Evolutionary conservation across 345 rosid species (phyloP).

Genomic region (Eucalyptus sideroxylon): DNA sequence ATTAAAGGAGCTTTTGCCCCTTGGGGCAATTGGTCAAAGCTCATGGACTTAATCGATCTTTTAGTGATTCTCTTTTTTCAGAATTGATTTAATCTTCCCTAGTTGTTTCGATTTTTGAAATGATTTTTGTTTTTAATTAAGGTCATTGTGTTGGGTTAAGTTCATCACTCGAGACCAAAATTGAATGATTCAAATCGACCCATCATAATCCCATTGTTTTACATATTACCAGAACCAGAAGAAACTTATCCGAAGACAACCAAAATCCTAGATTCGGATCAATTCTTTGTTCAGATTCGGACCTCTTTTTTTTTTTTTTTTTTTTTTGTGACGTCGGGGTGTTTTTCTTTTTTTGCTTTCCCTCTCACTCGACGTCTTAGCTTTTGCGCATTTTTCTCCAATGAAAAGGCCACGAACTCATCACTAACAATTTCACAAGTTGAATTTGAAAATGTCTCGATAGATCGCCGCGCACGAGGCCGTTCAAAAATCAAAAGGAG

Average conservation of each 20-base stretch:
- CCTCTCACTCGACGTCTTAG: neutral
- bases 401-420: neutral
- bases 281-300: no score
- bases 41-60: neutral
- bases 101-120: neutral
- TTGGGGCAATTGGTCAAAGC: rapidly evolving
- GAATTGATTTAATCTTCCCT: neutral
- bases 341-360: neutral
- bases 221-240: neutral
- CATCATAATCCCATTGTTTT: neutral
- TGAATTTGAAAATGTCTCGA: neutral
- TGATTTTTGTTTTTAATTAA: neutral
- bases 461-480: rapidly evolving
- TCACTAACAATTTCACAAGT: neutral
- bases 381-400: neutral
- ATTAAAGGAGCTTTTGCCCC: neutral
- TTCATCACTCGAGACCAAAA: neutral
- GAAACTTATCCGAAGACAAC: neutral
- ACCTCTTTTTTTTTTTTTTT: no score
- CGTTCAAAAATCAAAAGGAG: neutral
- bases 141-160: neutral
- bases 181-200: neutral
- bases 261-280: neutral
- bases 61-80: neutral
- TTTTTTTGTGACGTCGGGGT: no score